phyloP scores from a whole-genome alignment of 2,329 filamentous ascomycete genomes.

The Ophiocordyceps robertsii region DNA sequence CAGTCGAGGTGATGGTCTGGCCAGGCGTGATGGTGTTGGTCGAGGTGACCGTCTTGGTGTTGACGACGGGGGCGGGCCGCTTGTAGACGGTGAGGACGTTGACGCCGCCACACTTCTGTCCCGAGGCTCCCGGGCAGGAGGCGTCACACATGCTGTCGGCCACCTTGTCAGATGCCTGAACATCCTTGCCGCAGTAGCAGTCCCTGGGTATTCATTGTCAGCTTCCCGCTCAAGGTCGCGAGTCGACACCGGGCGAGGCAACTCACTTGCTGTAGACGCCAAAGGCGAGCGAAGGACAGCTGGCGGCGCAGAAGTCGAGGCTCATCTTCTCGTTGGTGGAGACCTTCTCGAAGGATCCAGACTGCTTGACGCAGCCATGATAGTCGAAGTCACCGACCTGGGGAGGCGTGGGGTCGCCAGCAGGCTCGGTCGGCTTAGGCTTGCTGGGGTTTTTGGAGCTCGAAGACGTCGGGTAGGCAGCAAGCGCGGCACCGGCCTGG shows the following conservation, averaged over 20 bases:
- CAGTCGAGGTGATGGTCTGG: not conserved
- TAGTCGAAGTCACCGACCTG: conserved; percentile 8
- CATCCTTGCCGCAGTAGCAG: conserved; percentile 15
- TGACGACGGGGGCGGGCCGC: not conserved
- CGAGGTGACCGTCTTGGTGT: not conserved
- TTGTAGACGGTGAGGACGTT: not conserved
- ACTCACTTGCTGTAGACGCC: conserved; percentile 12
- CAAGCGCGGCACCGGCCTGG: not conserved
- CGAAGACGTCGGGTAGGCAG: not conserved
- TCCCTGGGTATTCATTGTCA: conserved; percentile 7
- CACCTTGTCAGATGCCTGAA: conserved; percentile 6
- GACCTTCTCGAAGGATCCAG: conserved; percentile 7
- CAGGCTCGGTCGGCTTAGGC: not conserved
- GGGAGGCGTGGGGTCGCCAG: not conserved
- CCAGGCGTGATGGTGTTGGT: not conserved
- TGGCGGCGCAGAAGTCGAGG: conserved; percentile 12
- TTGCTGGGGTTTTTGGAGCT: not conserved
- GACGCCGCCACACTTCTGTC: conserved; percentile 4
- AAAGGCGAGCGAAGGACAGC: conserved; percentile 11
- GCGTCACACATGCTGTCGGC: conserved; percentile 10
- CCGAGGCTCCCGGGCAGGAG: conserved; percentile 14
- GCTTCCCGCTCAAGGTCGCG: not conserved
- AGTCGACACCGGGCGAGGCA: not conserved
- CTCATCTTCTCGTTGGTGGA: conserved; percentile 7
- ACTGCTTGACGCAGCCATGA: conserved; percentile 13